Percentiles rank a stretch among this genome's conserved stretches.
phyloP scores from a whole-genome alignment of 2,329 filamentous ascomycete genomes.

The Penicillium sp. region DNA sequence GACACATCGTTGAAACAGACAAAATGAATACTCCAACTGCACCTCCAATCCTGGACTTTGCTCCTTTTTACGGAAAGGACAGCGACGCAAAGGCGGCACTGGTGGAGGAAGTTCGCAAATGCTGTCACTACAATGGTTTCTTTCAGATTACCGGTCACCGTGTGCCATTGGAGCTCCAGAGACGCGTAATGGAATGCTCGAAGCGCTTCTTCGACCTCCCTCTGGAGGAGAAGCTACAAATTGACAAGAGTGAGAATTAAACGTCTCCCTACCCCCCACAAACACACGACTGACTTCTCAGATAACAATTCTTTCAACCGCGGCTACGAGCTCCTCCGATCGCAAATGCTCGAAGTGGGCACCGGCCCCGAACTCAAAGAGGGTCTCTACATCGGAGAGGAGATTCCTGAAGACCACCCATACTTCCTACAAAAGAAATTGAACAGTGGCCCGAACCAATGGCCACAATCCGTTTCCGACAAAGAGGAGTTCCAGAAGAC shows the following conservation, averaged over 20 bases:
- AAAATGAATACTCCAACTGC: constrained; percentile 29
- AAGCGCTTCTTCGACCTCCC: constrained; percentile 48
- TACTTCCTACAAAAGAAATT: constrained; percentile 44
- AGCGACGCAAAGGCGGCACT: constrained; percentile 33
- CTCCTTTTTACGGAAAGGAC: constrained; percentile 36
- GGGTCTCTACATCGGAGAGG: constrained; percentile 49
- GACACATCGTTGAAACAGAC: constrained; percentile 23
- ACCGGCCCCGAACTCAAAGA: constrained; percentile 51
- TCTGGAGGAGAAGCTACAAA: constrained; percentile 47
- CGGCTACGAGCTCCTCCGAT: constrained; percentile 49
- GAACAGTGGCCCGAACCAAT: constrained; percentile 48
- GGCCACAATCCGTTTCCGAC: constrained; percentile 34
- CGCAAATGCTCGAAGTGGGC: constrained; percentile 49
- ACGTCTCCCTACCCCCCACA: background rate
- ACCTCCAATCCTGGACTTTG: constrained; percentile 41
- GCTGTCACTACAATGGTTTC: constrained; percentile 44
- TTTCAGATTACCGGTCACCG: constrained; percentile 52
- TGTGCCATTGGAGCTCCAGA: constrained; percentile 44
- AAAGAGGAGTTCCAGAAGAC: constrained; percentile 42
- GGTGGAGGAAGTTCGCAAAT: constrained; percentile 31
- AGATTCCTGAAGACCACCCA: constrained; percentile 44
- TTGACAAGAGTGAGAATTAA: constrained; percentile 35
- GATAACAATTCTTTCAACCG: constrained; percentile 47
- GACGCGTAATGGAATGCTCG: constrained; percentile 42
- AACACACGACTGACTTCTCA: constrained; percentile 14